Evolutionary conservation across 1,284 basidiomycete species (phyloP).

Genomic region (Austroboletus rostrupii): DNA sequence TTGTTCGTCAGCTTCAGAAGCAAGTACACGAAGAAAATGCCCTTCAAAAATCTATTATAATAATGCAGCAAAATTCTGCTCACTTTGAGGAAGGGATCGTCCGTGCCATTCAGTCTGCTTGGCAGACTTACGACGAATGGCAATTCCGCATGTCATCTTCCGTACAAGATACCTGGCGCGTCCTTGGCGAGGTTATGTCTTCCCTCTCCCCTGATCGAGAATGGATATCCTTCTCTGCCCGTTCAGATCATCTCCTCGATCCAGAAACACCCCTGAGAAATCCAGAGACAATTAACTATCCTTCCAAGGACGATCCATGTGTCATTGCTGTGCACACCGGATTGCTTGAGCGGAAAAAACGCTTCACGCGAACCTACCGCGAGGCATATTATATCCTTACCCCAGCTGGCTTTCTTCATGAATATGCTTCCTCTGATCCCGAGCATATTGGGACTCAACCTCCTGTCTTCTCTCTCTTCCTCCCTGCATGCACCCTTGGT

Average conservation of each 20-base stretch:
- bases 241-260: constrained; percentile 94
- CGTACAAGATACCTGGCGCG: constrained; percentile 80
- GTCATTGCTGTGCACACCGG: constrained; percentile 89
- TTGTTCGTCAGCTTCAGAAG: constrained; percentile 85
- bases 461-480: constrained; percentile 87
- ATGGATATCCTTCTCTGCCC: constrained; percentile 95
- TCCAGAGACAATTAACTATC: constrained; percentile 81
- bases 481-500: constrained; percentile 94
- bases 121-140: constrained; percentile 98
- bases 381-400: constrained; percentile 94
- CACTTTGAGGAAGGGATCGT: constrained; percentile 98
- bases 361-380: constrained; percentile 88
- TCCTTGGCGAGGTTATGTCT: constrained; percentile 77
- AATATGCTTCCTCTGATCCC: constrained; percentile 82
- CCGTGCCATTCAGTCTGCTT: constrained; percentile 91
- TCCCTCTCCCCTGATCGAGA: constrained; percentile 88
- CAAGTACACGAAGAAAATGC: constrained; percentile 98
- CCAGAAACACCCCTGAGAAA: constrained; percentile 92
- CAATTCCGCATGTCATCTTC: constrained; percentile 80
- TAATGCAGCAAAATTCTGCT: constrained; percentile 97
- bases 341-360: constrained; percentile 93
- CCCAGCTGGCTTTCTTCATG: constrained; percentile 93
- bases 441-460: constrained; percentile 49
- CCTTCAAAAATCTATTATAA: constrained; percentile 97
- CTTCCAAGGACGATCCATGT: constrained; percentile 89